These are phyloP conservation scores for Saccharomycodes ludwigii DNA, from an alignment of 805 yeast species.

Conservation along the genomic window DNA sequence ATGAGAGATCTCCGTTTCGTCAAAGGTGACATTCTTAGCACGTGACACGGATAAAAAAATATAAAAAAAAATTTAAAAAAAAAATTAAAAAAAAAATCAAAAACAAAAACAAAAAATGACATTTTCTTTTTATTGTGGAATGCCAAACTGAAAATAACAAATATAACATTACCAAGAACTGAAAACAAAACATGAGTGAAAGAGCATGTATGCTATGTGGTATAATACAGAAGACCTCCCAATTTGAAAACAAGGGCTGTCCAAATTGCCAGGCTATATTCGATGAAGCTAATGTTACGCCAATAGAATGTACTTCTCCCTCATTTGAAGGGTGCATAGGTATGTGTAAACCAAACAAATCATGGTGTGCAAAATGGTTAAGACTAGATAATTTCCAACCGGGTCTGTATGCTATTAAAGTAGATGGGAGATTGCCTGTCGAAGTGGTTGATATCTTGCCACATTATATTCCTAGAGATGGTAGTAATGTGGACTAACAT, in stretches of 20 bases:
- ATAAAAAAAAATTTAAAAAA: background rate
- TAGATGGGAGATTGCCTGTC: conserved; percentile 81
- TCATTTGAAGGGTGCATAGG: conserved; percentile 93
- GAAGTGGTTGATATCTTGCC: conserved; percentile 67
- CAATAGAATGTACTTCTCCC: conserved; percentile 90
- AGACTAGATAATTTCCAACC: conserved; percentile 80
- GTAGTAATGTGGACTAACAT: conserved; percentile 67
- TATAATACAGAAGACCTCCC: conserved; percentile 67
- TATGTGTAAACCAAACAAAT: conserved; percentile 65
- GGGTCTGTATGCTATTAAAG: conserved; percentile 89
- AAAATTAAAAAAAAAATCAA: too few species aligned
- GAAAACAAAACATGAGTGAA: conserved; percentile 26
- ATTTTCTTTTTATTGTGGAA: too few species aligned
- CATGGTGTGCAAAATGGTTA: conserved; percentile 97
- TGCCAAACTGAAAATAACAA: background rate
- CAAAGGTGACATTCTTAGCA: background rate
- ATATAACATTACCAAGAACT: conserved; percentile 1
- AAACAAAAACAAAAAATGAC: background rate
- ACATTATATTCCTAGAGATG: conserved; percentile 89
- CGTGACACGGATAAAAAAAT: background rate
- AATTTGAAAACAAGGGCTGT: conserved; percentile 78
- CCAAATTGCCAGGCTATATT: conserved; percentile 91
- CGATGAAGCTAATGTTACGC: conserved; percentile 72
- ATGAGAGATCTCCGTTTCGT: too few species aligned
- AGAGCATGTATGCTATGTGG: conserved; percentile 98